Evolutionary conservation across 176 grass and related monocot species (phyloP).

Genomic region (Zea luxurians): DNA sequence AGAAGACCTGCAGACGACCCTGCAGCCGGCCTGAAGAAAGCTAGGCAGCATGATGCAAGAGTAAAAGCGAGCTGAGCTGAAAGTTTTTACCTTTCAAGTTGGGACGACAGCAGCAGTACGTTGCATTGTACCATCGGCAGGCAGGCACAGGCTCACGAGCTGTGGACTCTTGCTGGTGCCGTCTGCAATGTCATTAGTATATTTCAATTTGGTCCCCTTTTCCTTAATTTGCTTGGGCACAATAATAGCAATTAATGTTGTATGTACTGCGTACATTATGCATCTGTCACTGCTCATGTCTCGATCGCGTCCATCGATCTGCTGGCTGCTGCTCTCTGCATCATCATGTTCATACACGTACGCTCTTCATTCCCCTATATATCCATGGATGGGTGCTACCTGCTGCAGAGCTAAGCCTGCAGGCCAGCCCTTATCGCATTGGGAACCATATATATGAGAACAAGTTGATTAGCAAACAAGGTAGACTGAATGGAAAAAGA

Average conservation of each 20-base stretch:
- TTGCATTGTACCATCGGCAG: constrained; percentile 9
- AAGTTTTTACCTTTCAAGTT: not conserved
- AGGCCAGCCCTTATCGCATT: not conserved
- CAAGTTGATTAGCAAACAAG: not conserved
- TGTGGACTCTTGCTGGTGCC: not conserved
- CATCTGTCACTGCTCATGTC: too few species aligned
- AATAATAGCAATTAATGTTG: constrained; percentile 43
- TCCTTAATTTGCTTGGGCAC: constrained; percentile 11
- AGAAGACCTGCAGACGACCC: too few species aligned
- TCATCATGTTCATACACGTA: too few species aligned
- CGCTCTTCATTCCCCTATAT: too few species aligned
- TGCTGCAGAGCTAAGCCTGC: not conserved
- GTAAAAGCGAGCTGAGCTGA: constrained; percentile 26
- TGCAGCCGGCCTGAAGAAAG: not conserved
- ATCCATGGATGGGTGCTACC: too few species aligned
- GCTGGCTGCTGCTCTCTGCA: not conserved
- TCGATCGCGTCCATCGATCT: not conserved
- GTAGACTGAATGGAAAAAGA: not conserved
- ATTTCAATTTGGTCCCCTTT: constrained; percentile 38
- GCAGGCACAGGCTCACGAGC: too few species aligned
- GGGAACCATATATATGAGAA: not conserved
- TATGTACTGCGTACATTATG: too few species aligned
- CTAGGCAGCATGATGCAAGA: not conserved
- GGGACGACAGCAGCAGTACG: constrained; percentile 22
- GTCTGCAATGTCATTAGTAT: not conserved